These are phyloP conservation scores for Physcomitrellopsis africana DNA, from an alignment of 225 moss, liverwort and hornwort species.

Conservation along the genomic window DNA sequence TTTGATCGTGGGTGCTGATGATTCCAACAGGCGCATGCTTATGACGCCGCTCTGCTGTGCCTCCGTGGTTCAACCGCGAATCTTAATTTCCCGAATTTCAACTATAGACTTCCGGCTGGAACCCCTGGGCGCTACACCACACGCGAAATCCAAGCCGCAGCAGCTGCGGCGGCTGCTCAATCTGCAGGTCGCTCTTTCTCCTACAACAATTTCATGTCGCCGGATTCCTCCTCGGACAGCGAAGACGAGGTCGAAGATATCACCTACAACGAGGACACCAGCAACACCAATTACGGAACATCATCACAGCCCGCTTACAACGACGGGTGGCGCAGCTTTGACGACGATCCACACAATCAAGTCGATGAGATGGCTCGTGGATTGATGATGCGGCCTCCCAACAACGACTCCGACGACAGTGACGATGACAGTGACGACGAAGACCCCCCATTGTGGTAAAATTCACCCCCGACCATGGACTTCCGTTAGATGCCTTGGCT, in stretches of 20 bases:
- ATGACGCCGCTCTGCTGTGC: conserved; percentile 57
- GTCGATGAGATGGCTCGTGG: conserved; percentile 45
- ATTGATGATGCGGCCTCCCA: conserved; percentile 43
- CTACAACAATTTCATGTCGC: conserved; percentile 46
- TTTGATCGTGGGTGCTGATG: too few species aligned
- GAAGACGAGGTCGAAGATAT: conserved; percentile 46
- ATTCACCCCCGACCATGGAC: neutral
- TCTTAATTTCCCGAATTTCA: conserved; percentile 50
- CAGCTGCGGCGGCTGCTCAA: conserved; percentile 44
- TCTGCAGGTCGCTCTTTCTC: conserved; percentile 49
- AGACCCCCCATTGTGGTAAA: conserved; percentile 42
- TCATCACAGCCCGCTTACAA: conserved; percentile 22
- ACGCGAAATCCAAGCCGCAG: conserved; percentile 55
- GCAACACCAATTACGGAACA: neutral
- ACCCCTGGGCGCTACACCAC: conserved; percentile 45
- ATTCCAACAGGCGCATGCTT: conserved; percentile 47
- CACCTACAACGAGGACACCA: conserved; percentile 33
- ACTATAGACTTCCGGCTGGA: conserved; percentile 38
- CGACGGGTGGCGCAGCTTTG: conserved; percentile 46
- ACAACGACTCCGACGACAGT: conserved; percentile 20
- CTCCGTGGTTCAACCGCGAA: conserved; percentile 39
- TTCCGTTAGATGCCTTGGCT: too few species aligned
- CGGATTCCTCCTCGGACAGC: conserved; percentile 40
- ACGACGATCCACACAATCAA: conserved; percentile 37
- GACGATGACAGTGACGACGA: conserved; percentile 30